Percentiles rank a stretch among this genome's conserved stretches.
phyloP scores from a whole-genome alignment of 495 filamentous ascomycete genomes.

The Penicillium turbatum region DNA sequence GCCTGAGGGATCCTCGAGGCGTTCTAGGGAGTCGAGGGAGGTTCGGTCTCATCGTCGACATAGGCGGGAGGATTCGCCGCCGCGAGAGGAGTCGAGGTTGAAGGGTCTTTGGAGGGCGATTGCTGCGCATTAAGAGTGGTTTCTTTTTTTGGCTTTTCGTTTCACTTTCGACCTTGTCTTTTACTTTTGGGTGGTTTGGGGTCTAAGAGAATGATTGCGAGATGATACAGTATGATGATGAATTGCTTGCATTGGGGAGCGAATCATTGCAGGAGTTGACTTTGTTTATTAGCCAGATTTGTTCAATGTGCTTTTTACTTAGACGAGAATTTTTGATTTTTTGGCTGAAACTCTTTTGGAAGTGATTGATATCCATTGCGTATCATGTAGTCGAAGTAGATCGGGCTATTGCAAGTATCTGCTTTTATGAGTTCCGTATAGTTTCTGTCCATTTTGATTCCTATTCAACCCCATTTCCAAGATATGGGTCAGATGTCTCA shows the following conservation, averaged over 20 bases:
- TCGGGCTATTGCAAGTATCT: no score
- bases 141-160: conserved; percentile 2
- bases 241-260: conserved; percentile 22
- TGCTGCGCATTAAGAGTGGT: conserved; percentile 27
- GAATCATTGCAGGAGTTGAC: conserved; percentile 27
- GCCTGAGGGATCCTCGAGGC: conserved; percentile 22
- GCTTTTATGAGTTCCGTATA: no score
- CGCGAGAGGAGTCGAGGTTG: conserved; percentile 31
- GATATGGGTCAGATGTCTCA: no score
- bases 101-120: conserved; percentile 38
- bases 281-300: conserved; percentile 9
- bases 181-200: conserved; percentile 7
- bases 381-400: no score
- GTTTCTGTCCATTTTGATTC: no score
- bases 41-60: conserved; percentile 26
- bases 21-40: conserved; percentile 18
- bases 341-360: not conserved
- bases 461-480: no score
- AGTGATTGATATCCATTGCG: no score
- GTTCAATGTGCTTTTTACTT: not conserved
- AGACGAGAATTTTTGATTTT: not conserved
- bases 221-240: conserved; percentile 14
- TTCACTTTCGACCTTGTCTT: conserved; percentile 16
- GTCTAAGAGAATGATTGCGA: conserved; percentile 5
- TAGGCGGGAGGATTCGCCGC: conserved; percentile 33